Percentiles rank a stretch among this genome's conserved stretches.
Conservation (phyloP, 75 land plant genomes). For the Picea sitchensis region DNA sequence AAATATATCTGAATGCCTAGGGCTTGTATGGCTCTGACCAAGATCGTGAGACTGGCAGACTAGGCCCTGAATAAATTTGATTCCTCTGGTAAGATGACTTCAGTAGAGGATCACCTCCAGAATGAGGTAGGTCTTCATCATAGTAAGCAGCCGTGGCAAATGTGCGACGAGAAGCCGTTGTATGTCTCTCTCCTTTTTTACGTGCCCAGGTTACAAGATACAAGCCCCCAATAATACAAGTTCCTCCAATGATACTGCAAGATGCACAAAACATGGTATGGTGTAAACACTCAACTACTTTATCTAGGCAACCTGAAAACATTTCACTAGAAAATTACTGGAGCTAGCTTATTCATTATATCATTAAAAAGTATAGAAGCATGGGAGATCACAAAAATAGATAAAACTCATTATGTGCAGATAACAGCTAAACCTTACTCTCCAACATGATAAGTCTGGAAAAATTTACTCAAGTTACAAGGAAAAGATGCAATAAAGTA, state of each 20-base stretch:
- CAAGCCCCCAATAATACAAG: slow-evolving; percentile 33
- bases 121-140: neutral
- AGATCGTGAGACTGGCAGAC: slow-evolving; percentile 9
- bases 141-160: neutral
- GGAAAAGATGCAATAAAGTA: neutral
- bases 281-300: neutral
- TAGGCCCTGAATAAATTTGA: neutral
- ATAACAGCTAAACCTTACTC: neutral
- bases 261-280: slow-evolving; percentile 2
- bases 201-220: slow-evolving; percentile 55
- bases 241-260: slow-evolving; percentile 46
- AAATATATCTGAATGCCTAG: neutral
- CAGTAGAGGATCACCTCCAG: slow-evolving; percentile 9
- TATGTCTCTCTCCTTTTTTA: slow-evolving; percentile 17
- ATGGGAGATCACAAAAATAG: neutral
- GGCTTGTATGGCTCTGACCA: slow-evolving; percentile 5
- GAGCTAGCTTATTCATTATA: neutral
- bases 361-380: neutral
- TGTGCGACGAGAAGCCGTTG: slow-evolving; percentile 3
- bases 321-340: neutral
- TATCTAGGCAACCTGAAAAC: neutral
- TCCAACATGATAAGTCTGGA: neutral
- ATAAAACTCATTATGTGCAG: neutral
- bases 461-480: neutral
- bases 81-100: slow-evolving; percentile 7